A percentile compares a stretch with the other conserved stretches of the same genome.
Conservation (phyloP, 116 monocot genomes). For the Iris pallida region DNA sequence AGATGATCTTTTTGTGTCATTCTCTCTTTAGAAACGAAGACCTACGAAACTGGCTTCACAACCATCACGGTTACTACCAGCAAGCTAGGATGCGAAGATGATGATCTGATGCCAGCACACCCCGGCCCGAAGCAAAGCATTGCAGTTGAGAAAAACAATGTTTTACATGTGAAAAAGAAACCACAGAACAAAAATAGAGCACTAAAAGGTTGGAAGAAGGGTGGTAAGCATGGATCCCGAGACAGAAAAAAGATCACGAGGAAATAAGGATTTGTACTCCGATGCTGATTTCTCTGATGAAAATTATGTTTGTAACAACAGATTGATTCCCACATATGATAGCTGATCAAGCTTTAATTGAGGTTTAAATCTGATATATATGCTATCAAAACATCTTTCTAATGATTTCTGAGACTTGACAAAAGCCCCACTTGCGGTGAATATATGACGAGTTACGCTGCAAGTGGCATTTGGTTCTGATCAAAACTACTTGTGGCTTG, state of each 20-base stretch:
- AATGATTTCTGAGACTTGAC: too few species aligned
- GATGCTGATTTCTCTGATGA: too few species aligned
- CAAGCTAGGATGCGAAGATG: conserved; percentile 24
- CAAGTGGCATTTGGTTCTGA: too few species aligned
- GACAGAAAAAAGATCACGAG: conserved; percentile 17
- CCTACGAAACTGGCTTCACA: conserved; percentile 28
- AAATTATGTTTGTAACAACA: too few species aligned
- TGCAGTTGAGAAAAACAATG: conserved; percentile 12
- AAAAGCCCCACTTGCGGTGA: too few species aligned
- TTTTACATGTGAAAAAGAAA: conserved; percentile 25
- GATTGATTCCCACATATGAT: too few species aligned
- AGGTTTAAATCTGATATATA: too few species aligned
- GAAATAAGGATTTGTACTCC: conserved; percentile 13
- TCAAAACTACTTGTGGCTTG: too few species aligned
- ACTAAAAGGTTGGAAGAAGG: conserved; percentile 12
- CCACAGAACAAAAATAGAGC: conserved; percentile 20
- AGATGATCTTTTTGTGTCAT: not conserved
- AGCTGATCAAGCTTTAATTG: too few species aligned
- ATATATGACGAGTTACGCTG: too few species aligned
- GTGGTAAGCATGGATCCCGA: conserved; percentile 3
- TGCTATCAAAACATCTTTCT: too few species aligned
- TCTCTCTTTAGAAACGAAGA: conserved; percentile 31
- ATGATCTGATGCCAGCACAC: conserved; percentile 11
- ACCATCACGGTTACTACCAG: conserved; percentile 42
- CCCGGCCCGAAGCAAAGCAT: not conserved